Percentiles rank a stretch among this genome's conserved stretches.
Conservation (phyloP, 768 basidiomycete genomes). For the Tephrocybe sp. region DNA sequence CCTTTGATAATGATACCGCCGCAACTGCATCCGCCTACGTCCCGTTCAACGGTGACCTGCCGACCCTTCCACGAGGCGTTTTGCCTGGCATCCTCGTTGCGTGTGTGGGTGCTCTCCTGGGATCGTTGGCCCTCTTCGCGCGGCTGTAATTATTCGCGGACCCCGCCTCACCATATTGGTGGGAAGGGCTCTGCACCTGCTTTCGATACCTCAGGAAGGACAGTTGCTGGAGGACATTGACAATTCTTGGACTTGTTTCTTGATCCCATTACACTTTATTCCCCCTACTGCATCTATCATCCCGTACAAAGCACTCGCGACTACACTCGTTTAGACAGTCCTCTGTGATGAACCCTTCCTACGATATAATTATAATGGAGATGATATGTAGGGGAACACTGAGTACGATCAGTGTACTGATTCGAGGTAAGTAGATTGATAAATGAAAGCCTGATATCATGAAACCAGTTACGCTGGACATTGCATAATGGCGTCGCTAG, state of each 20-base stretch:
- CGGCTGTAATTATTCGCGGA: conserved; percentile 1
- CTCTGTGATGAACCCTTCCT: neutral
- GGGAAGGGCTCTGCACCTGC: neutral
- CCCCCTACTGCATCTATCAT: too few relatives aligned
- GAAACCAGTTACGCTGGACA: too few relatives aligned
- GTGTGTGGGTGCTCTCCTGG: conserved; percentile 35
- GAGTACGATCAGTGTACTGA: too few relatives aligned
- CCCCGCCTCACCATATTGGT: neutral
- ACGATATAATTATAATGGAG: conserved; percentile 3
- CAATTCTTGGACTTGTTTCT: neutral
- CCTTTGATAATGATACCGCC: conserved; percentile 22
- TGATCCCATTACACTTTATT: neutral
- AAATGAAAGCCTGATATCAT: too few relatives aligned
- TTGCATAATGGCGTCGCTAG: too few relatives aligned
- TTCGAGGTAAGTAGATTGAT: too few relatives aligned
- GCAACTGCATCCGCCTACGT: conserved; percentile 36
- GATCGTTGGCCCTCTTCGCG: conserved; percentile 26
- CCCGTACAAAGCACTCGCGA: too few relatives aligned
- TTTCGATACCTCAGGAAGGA: too few relatives aligned
- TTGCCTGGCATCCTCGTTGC: conserved; percentile 36
- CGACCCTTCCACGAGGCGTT: conserved; percentile 29
- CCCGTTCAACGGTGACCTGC: conserved; percentile 44
- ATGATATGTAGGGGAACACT: neutral
- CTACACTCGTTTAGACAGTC: too few relatives aligned
- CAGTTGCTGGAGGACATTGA: too few relatives aligned